Evolutionary conservation across 768 basidiomycete species (phyloP).

Genomic region (Cystofilobasidium capitatum): DNA sequence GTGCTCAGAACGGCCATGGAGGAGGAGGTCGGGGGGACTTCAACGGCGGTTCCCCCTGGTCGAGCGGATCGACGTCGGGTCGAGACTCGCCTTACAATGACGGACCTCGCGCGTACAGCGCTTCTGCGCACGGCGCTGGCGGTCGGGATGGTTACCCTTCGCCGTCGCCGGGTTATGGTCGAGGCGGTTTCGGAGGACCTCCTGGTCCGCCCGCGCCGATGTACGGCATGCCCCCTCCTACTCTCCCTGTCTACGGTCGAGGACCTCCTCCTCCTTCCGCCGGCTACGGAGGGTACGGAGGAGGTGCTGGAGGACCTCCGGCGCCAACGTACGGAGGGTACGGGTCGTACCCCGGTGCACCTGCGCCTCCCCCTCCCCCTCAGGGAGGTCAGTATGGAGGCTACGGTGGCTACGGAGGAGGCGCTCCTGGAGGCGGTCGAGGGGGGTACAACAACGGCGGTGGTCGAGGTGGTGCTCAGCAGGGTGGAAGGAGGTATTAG

Average conservation of each 20-base stretch:
- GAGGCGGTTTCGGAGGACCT: conserved; percentile 28
- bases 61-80: conserved; percentile 6
- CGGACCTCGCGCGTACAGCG: conserved; percentile 9
- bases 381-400: conserved; percentile 38
- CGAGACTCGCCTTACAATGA: conserved; percentile 11
- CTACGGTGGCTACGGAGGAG: conserved; percentile 42
- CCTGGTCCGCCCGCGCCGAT: conserved; percentile 26
- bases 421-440: conserved; percentile 31
- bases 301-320: conserved; percentile 27
- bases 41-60: conserved; percentile 12
- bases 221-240: conserved; percentile 29
- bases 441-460: no score
- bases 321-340: conserved; percentile 21
- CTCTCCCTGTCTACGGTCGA: conserved; percentile 16
- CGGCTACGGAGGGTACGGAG: conserved; percentile 27
- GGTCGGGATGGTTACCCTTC: conserved; percentile 13
- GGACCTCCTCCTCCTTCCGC: conserved; percentile 20
- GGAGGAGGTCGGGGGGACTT: conserved; percentile 8
- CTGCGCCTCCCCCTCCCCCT: conserved; percentile 23
- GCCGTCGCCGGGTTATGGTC: conserved; percentile 24
- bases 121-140: conserved; percentile 27
- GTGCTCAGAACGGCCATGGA: background rate
- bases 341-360: no score
- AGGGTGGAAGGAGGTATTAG: no score
- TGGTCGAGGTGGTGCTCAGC: conserved; percentile 15